Evolutionary conservation across 192 early-diverging fungal species (phyloP), one percentile per base, ranked within the genome.

Genomic region (Backusella westeae): DNA sequence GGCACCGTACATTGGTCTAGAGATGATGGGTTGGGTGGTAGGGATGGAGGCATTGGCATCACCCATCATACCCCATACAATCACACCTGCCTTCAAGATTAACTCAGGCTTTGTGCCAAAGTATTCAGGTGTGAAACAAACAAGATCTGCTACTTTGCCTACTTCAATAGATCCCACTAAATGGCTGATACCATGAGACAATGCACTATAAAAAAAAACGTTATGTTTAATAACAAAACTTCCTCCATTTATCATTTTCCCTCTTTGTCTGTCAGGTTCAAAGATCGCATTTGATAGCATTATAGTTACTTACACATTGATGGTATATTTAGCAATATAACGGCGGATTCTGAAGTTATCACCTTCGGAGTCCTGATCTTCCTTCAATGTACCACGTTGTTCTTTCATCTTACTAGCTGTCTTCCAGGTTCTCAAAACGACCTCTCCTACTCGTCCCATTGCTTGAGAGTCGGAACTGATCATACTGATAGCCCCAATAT

Each of bases 381-480:
- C 65, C 10, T 77, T 44, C 41, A 94, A 82, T 71, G 88, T 89
- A 17, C 94, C 92, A 46, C 96, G 86, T 71, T 93, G 89, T 26
- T 88, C 78, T 83, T 97, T 96, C 96, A 97, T 97, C 80, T 98
- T 96, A 78, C 96, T 90, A 6, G 96, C 97, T 21, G 96, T 96
- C 80, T 96, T 95, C 97, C 97, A 99, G 0, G 96, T 96, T 59
- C 97, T 82, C 15, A 91, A 75, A 4, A 98, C 84, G 2, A 99
- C 97, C 81, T 99, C 97, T 15, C 96, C 97, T 9, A 97, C 91
- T 9, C 97, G 89, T 14, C 97, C 97, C 97, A 99, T 99, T 4
- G 97, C 97, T 83, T 97, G 96, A 21, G 93, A 87, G 80, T 99
- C 97, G 12, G 93, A 94, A 77, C 93, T 94, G 75, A 99, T 96